Base-by-base conservation (phyloP, 2,329 filamentous ascomycete species). In the Aspergillus sp. region DNA sequence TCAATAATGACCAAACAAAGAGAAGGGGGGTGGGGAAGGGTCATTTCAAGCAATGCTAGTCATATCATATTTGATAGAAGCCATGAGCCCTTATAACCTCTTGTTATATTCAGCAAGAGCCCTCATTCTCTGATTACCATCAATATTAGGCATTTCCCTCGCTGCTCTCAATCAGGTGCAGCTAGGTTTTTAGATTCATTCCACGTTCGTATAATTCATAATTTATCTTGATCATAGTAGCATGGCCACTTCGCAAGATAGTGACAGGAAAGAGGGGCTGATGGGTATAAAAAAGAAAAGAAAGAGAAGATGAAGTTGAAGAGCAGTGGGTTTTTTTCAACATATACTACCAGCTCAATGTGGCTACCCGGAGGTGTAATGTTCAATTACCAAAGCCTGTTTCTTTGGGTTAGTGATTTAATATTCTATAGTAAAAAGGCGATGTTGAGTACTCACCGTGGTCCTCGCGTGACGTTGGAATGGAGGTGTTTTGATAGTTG, bases 131-230 rank as follows among this genome's bases (percentile, higher is more conserved):
- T 43, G 48, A 62, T 64, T 63, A 63, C 48, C 55, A 65, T 64
- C 64, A 65, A 54, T 47, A 62, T 62, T 64, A 63, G 51, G 54
- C 52, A 52, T 54, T 57, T 52, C 48, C 52, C 51, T 46, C 44
- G 12, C 43, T 44, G 48, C 43, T 47, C 40, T 40, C 45, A 46
- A 31, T 47, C 45, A 40, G 44, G 37, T 48, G 45, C 44, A 52
- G 43, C 45, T 50, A 53, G 53, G 47, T 49, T 53, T 46, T 47
- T 56, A 52, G 55, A 48, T 47, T 62, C 54, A 56, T 61, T 56
- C 54, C 46, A 54, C 48, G 47, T 62, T 52, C 54, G 41, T 57
- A 57, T 46, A 57, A 56, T 45, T 64, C 61, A 47, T 62, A 46
- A 57, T 51, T 43, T 47, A 43, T 51, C 46, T 44, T 46, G 43